Evolutionary conservation across 2,329 filamentous ascomycete species (phyloP), one percentile per base, ranked within the genome.

Genomic region (Trichoderma brevicompactum): DNA sequence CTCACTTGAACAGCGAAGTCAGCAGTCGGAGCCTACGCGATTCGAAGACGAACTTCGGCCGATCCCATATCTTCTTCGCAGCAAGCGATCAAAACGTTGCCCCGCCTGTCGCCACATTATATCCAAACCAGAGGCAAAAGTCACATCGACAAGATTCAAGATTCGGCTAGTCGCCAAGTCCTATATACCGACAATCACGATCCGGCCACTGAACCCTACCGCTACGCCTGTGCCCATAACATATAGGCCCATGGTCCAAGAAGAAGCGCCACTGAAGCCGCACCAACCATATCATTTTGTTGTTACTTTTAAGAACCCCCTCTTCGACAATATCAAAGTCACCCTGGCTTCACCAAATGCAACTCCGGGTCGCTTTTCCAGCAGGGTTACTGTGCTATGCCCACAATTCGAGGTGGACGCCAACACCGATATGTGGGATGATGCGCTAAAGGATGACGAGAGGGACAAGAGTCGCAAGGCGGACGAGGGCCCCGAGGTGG

Each of bases 361-460:
- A 9, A 96, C 92, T 0, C 92, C 92, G 0, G 92, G 92, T 4
- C 84, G 87, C 8, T 91, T 94, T 72, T 83, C 86, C 1, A 91
- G 89, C 64, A 90, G 87, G 72, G 92, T 99, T 66, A 99, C 95
- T 0, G 89, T 99, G 13, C 83, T 99, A 1, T 99, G 94, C 73
- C 95, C 95, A 0, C 89, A 96, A 71, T 98, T 99, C 76, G 92
- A 95, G 55, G 89, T 99, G 50, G 94, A 94, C 68, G 92, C 94
- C 66, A 97, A 97, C 76, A 95, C 92, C n/a, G 85, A 87, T 70
- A 85, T 87, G 76, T 96, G 77, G 90, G 94, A 98, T 72, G 95
- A 98, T 74, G 94, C 94, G 0, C 83, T 97, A 10, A 87, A 88
- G 74, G 86, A 84, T 68, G 78, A 81, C 36, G 74, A 70, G 32